These are phyloP conservation scores for Nicotiana undulata DNA, from an alignment of 257 asterid genomes.

Conservation along the genomic window DNA sequence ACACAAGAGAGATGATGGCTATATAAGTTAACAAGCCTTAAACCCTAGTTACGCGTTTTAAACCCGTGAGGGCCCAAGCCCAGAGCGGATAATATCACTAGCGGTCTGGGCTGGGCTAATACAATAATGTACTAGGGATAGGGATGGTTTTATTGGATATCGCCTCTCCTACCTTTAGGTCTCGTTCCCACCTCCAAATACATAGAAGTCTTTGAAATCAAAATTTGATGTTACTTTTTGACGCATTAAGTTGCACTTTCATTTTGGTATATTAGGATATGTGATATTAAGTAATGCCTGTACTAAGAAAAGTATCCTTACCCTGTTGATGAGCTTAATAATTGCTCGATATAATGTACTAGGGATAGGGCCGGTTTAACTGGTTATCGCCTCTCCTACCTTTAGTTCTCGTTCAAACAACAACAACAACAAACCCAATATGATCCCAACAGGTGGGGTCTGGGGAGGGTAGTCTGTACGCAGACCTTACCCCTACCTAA, in stretches of 20 bases:
- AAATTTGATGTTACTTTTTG: neutral
- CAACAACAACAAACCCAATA: too few species aligned
- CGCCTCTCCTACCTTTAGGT: neutral
- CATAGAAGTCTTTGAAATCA: neutral
- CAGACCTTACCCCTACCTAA: too few species aligned
- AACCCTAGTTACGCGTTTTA: too few species aligned
- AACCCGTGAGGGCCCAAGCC: too few species aligned
- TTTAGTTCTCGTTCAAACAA: neutral
- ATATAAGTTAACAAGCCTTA: too few species aligned
- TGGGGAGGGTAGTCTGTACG: too few species aligned
- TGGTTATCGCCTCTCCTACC: neutral
- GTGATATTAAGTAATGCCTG: neutral
- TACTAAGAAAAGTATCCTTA: neutral
- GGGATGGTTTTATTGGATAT: neutral
- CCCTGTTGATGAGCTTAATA: neutral
- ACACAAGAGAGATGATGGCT: too few species aligned
- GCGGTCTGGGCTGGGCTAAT: too few species aligned
- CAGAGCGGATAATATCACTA: too few species aligned
- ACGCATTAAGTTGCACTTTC: neutral
- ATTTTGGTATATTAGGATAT: neutral
- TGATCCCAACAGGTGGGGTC: too few species aligned
- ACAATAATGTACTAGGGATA: neutral
- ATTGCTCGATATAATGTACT: neutral
- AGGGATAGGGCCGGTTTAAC: neutral
- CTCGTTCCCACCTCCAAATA: neutral